Percentiles rank a stretch among this genome's conserved stretches.
phyloP scores from a whole-genome alignment of 2,329 filamentous ascomycete species.

The Akanthomyces muscarius region DNA sequence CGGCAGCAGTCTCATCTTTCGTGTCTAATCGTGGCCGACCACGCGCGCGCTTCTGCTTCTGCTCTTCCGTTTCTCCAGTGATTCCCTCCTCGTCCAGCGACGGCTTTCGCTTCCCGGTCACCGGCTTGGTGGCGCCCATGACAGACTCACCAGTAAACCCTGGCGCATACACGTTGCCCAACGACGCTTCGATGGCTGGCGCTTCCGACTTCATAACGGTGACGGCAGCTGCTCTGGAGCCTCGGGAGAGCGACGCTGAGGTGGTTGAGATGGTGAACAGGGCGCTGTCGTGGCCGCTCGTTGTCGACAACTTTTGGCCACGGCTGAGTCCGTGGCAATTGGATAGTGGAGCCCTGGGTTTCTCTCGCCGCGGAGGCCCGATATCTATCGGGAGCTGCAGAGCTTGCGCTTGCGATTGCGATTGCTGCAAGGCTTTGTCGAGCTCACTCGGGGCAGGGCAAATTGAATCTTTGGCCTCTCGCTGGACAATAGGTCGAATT shows the following conservation, averaged over 20 bases:
- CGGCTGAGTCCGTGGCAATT: neutral
- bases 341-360: neutral
- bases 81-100: constrained; percentile 17
- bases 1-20: constrained; percentile 72
- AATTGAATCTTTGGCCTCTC: neutral
- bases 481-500: neutral
- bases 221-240: neutral
- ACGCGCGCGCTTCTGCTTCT: constrained; percentile 57
- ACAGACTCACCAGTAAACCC: neutral
- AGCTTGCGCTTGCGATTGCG: neutral
- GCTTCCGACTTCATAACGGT: constrained; percentile 9
- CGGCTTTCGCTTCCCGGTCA: constrained; percentile 24
- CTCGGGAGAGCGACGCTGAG: neutral
- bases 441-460: neutral
- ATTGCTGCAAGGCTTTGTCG: neutral
- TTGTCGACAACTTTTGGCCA: neutral
- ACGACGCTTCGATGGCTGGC: neutral
- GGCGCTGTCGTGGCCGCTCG: neutral
- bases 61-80: constrained; percentile 35
- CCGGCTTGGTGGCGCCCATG: neutral
- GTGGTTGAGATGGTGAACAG: neutral
- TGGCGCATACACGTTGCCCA: neutral
- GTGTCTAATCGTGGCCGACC: constrained; percentile 72
- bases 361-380: neutral
- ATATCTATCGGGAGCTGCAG: neutral